These are phyloP conservation scores for Ophiostoma australiae DNA, from an alignment of 2,329 filamentous ascomycete genomes.

Conservation along the genomic window DNA sequence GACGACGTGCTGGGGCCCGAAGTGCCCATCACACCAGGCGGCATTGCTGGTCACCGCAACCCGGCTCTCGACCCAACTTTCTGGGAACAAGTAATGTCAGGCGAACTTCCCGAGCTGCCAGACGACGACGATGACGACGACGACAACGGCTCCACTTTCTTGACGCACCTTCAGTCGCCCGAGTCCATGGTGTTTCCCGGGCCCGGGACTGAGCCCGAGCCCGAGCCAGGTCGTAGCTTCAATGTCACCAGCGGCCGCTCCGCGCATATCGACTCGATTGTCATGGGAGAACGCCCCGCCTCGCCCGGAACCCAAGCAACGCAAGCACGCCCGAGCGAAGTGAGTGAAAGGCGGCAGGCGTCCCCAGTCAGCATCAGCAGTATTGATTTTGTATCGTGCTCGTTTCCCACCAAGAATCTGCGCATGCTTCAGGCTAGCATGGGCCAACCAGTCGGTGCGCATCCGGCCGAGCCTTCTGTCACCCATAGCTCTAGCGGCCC, in stretches of 20 bases:
- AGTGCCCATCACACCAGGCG: slow-evolving; percentile 68
- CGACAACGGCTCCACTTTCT: slow-evolving; percentile 37
- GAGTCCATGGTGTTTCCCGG: slow-evolving; percentile 19
- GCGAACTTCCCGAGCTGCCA: slow-evolving; percentile 39
- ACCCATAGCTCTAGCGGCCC: slow-evolving; percentile 45
- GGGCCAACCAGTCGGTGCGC: slow-evolving; percentile 46
- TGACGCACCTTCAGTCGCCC: slow-evolving; percentile 23
- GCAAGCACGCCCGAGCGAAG: slow-evolving; percentile 27
- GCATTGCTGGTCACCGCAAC: slow-evolving; percentile 59
- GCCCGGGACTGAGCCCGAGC: background rate
- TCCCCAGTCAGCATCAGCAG: slow-evolving; percentile 57
- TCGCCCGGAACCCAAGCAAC: slow-evolving; percentile 43
- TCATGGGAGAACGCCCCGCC: slow-evolving; percentile 42
- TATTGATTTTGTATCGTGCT: slow-evolving; percentile 59
- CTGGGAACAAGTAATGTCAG: slow-evolving; percentile 47
- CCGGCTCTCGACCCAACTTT: slow-evolving; percentile 51
- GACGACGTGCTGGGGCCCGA: slow-evolving; percentile 57
- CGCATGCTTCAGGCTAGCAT: slow-evolving; percentile 39
- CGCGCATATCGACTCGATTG: slow-evolving; percentile 46
- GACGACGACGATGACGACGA: slow-evolving; percentile 44
- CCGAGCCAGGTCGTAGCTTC: slow-evolving; percentile 14
- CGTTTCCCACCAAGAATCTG: slow-evolving; percentile 52
- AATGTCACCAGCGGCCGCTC: slow-evolving; percentile 40
- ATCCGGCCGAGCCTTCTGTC: slow-evolving; percentile 52
- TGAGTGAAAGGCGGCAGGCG: slow-evolving; percentile 36